Evolutionary conservation across 371 early-diverging fungal genomes (phyloP).

Genomic region (Gilbertella persicaria): DNA sequence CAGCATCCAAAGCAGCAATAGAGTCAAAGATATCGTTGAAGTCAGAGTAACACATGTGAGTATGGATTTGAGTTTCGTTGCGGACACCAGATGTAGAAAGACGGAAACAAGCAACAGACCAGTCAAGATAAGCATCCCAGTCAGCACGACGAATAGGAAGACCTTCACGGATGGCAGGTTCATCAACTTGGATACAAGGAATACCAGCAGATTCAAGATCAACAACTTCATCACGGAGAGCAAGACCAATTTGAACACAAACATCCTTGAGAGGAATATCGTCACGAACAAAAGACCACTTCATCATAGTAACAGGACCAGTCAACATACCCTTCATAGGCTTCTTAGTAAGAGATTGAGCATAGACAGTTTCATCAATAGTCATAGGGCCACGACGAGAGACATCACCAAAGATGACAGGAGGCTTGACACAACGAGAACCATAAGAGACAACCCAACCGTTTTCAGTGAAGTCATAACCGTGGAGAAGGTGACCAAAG

Average conservation of each 20-base stretch:
- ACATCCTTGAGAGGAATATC: constrained; percentile 88
- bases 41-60: constrained; percentile 97
- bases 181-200: constrained; percentile 95
- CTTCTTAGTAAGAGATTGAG: constrained; percentile 84
- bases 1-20: constrained; percentile 89
- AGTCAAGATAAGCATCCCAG: constrained; percentile 89
- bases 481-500: constrained; percentile 82
- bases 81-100: constrained; percentile 87
- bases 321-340: constrained; percentile 98
- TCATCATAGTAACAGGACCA: constrained; percentile 92
- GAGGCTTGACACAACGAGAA: constrained; percentile 93
- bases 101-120: constrained; percentile 95
- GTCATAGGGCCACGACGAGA: constrained; percentile 92
- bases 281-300: constrained; percentile 97
- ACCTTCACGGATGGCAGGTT: constrained; percentile 98
- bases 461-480: constrained; percentile 90
- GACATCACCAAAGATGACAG: constrained; percentile 92
- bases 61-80: constrained; percentile 94
- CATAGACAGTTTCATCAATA: constrained; percentile 76
- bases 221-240: constrained; percentile 94
- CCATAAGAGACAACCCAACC: constrained; percentile 98
- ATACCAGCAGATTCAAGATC: constrained; percentile 94
- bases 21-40: constrained; percentile 97
- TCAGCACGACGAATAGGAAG: constrained; percentile 89
- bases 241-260: constrained; percentile 90